Percentiles rank a stretch among this genome's conserved stretches.
Conservation (phyloP, 257 asterid species). For the Petunia secreta region DNA sequence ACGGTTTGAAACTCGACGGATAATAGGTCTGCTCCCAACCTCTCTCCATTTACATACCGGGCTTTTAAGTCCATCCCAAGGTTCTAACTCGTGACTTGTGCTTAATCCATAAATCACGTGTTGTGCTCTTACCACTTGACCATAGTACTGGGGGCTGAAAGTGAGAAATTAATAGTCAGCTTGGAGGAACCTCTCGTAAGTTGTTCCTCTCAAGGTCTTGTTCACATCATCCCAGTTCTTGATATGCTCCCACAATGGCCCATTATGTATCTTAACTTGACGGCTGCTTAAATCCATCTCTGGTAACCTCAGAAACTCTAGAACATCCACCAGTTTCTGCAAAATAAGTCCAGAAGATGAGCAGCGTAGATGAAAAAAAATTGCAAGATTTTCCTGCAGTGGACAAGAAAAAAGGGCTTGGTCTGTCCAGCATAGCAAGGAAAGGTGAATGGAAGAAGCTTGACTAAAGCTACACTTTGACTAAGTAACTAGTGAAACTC, state of each 20-base stretch:
- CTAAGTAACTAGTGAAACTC: neutral
- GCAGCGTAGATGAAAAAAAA: neutral
- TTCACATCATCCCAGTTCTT: conserved; percentile 79
- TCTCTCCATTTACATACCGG: neutral
- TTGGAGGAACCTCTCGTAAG: conserved; percentile 65
- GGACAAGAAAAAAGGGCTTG: neutral
- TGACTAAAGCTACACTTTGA: neutral
- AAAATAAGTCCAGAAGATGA: conserved; percentile 16
- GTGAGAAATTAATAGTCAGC: conserved; percentile 53
- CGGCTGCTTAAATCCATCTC: conserved; percentile 65
- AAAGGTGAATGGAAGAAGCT: neutral
- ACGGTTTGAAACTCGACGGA: too few relatives aligned
- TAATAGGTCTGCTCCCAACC: neutral
- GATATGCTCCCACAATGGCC: conserved; percentile 67
- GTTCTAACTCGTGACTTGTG: neutral
- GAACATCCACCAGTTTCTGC: conserved; percentile 78
- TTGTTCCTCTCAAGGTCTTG: conserved; percentile 68
- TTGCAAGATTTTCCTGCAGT: neutral
- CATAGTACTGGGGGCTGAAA: neutral
- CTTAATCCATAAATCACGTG: neutral
- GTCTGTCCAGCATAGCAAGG: neutral
- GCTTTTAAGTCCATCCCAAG: neutral
- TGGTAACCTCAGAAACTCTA: conserved; percentile 72
- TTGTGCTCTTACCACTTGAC: neutral
- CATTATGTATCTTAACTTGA: conserved; percentile 92